These are phyloP conservation scores for Myxozyma udenii DNA, from an alignment of 805 yeast species.

Conservation along the genomic window DNA sequence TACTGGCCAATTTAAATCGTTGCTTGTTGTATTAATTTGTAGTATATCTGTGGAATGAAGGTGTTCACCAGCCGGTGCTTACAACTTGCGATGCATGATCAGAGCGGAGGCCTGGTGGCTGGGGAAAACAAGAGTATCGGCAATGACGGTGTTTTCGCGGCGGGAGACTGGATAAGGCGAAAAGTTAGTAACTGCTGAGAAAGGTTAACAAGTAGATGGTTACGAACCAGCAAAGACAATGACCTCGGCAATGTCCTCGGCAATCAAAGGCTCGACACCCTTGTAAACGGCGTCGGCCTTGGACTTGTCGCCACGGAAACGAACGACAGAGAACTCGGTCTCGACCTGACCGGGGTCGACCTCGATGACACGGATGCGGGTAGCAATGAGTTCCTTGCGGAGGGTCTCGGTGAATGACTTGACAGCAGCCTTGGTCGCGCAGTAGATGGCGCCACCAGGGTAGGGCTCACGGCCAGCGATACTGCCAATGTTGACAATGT, in stretches of 20 bases:
- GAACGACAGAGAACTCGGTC: constrained; percentile 60
- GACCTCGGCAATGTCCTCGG: constrained; percentile 72
- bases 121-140: constrained; percentile 80
- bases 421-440: constrained; percentile 65
- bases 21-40: background rate
- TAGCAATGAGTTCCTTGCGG: constrained; percentile 70
- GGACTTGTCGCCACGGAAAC: constrained; percentile 53
- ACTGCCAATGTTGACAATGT: constrained; percentile 63
- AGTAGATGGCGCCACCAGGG: constrained; percentile 66
- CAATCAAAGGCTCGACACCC: constrained; percentile 66
- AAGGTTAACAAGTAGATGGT: background rate
- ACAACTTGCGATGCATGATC: constrained; percentile 29
- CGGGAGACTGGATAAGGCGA: constrained; percentile 46
- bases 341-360: constrained; percentile 78
- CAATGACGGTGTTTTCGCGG: constrained; percentile 67
- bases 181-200: background rate
- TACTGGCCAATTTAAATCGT: background rate
- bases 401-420: constrained; percentile 55
- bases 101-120: constrained; percentile 53
- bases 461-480: constrained; percentile 70
- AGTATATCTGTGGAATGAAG: too few relatives aligned
- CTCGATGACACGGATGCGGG: constrained; percentile 66
- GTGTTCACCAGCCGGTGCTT: background rate
- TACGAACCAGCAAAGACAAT: constrained; percentile 52
- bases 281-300: constrained; percentile 64